phyloP scores from a whole-genome alignment of 192 early-diverging fungal genomes.

The Paraglomus brasilianum region DNA sequence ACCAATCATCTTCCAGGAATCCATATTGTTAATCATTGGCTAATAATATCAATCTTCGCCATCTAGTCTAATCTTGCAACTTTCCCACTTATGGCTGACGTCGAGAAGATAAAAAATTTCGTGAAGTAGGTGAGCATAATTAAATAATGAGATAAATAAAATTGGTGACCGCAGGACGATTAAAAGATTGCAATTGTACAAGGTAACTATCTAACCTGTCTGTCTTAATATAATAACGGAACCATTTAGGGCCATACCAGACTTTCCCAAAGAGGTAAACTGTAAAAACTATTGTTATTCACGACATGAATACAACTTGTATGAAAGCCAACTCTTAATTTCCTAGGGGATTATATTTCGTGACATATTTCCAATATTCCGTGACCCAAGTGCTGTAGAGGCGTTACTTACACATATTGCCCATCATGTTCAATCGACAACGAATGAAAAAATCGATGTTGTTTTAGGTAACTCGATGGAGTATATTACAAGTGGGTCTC shows the following conservation, averaged over 20 bases:
- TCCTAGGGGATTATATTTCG: slow-evolving; percentile 90
- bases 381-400: slow-evolving; percentile 90
- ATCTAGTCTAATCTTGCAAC: no score
- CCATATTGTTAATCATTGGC: no score
- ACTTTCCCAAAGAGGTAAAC: slow-evolving; percentile 76
- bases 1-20: no score
- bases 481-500: background rate
- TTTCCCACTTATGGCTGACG: no score
- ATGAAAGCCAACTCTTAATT: slow-evolving; percentile 14
- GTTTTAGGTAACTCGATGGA: slow-evolving; percentile 69
- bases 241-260: slow-evolving; percentile 52
- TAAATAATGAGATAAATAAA: no score
- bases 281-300: background rate
- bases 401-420: slow-evolving; percentile 84
- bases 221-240: no score
- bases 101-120: no score
- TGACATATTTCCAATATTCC: slow-evolving; percentile 97
- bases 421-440: slow-evolving; percentile 68
- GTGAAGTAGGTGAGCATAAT: no score
- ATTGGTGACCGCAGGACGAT: no score
- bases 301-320: background rate
- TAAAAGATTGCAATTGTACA: no score
- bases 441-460: slow-evolving; percentile 74
- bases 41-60: no score
- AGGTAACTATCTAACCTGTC: no score